Percentiles rank a stretch among this genome's conserved stretches.
Evolutionary conservation across 1,284 basidiomycete genomes (phyloP).

Genomic region (Cutaneotrichosporon cavernicola): DNA sequence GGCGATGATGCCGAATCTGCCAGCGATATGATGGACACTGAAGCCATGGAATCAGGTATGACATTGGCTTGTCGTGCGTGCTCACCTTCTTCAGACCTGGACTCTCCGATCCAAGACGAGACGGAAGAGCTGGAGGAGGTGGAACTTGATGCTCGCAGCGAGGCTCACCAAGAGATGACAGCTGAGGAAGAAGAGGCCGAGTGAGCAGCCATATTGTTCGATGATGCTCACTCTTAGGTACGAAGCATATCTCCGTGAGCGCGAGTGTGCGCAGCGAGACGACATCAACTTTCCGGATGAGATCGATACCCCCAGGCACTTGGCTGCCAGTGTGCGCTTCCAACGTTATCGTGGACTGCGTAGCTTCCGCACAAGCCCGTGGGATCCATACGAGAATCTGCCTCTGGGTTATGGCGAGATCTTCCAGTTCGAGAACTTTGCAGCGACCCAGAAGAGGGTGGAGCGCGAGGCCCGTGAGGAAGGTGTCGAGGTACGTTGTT

Average conservation of each 20-base stretch:
- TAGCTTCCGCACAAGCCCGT: constrained; percentile 90
- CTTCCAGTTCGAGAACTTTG: constrained; percentile 96
- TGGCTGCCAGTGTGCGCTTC: constrained; percentile 82
- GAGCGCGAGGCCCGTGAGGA: constrained; percentile 65
- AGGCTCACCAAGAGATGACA: constrained; percentile 56
- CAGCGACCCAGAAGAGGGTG: constrained; percentile 76
- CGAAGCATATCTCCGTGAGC: constrained; percentile 64
- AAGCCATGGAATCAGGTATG: constrained; percentile 40
- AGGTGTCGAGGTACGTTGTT: constrained; percentile 63
- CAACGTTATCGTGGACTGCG: constrained; percentile 88
- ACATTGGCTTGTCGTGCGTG: constrained; percentile 49
- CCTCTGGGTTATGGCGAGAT: constrained; percentile 91
- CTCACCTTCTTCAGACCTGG: constrained; percentile 30
- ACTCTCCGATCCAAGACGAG: constrained; percentile 44
- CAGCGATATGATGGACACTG: constrained; percentile 33
- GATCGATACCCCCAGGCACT: constrained; percentile 89
- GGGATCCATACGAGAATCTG: constrained; percentile 97
- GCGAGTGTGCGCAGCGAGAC: constrained; percentile 63
- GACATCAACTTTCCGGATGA: constrained; percentile 92
- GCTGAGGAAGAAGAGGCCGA: constrained; percentile 78
- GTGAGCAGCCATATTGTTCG: constrained; percentile 55
- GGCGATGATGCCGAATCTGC: constrained; percentile 47
- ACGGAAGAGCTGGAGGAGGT: constrained; percentile 69
- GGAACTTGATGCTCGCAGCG: constrained; percentile 53
- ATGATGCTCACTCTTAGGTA: constrained; percentile 52